phyloP scores from a whole-genome alignment of 2,329 filamentous ascomycete species.

The Coleophoma crateriformis region DNA sequence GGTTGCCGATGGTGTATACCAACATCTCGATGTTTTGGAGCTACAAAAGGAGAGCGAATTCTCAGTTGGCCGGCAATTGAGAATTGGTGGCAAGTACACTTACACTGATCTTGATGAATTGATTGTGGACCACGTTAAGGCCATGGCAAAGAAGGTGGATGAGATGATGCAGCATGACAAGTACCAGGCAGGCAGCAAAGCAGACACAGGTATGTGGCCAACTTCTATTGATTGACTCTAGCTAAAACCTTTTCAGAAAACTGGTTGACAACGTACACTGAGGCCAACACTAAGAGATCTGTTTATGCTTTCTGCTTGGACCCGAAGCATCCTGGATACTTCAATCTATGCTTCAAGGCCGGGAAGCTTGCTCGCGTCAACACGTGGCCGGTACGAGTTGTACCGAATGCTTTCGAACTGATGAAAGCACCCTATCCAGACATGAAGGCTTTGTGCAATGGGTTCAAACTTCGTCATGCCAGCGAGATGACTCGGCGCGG shows the following conservation, averaged over 20 bases:
- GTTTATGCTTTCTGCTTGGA: conserved; percentile 97
- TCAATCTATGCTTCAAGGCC: conserved; percentile 94
- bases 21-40: conserved; percentile 96
- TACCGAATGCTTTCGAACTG: conserved; percentile 90
- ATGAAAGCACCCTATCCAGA: conserved; percentile 87
- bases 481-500: conserved; percentile 19
- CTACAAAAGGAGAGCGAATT: conserved; percentile 97
- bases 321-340: conserved; percentile 86
- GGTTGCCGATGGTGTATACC: conserved; percentile 90
- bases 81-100: conserved; percentile 80
- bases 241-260: conserved; percentile 53
- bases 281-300: conserved; percentile 89
- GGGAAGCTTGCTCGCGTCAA: conserved; percentile 68
- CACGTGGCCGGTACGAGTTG: conserved; percentile 81
- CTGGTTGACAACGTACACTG: conserved; percentile 94
- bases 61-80: conserved; percentile 79
- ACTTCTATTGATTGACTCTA: no score
- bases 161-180: conserved; percentile 95
- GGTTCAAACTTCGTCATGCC: conserved; percentile 62
- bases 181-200: conserved; percentile 75
- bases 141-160: conserved; percentile 96
- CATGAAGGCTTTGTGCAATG: conserved; percentile 92
- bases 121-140: conserved; percentile 95
- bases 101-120: conserved; percentile 96
- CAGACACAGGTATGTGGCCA: conserved; percentile 70